phyloP scores from a whole-genome alignment of 2,329 filamentous ascomycete genomes.

The Diaporthe eres region DNA sequence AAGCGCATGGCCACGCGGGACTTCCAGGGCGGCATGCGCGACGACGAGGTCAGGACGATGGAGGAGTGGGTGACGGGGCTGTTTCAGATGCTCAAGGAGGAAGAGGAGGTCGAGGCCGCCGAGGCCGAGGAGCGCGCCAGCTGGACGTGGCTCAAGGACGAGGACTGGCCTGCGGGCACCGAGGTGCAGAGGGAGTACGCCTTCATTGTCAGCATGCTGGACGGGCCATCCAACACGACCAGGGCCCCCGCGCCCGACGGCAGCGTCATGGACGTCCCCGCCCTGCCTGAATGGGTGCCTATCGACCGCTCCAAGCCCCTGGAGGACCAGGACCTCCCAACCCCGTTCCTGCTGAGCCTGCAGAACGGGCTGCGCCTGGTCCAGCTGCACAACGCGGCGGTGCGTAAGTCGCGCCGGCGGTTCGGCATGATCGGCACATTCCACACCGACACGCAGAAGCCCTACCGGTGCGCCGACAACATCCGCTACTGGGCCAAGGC shows the following conservation, averaged over 20 bases:
- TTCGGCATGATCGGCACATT: slow-evolving; percentile 92
- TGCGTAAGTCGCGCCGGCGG: slow-evolving; percentile 85
- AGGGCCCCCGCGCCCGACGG: slow-evolving; percentile 39
- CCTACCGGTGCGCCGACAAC: slow-evolving; percentile 94
- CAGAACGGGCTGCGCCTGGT: slow-evolving; percentile 87
- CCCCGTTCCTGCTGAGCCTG: slow-evolving; percentile 80
- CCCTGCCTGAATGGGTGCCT: slow-evolving; percentile 78
- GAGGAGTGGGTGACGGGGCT: slow-evolving; percentile 85
- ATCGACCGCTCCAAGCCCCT: slow-evolving; percentile 56
- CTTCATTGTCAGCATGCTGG: slow-evolving; percentile 81
- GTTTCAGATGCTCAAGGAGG: slow-evolving; percentile 80
- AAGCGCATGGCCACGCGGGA: slow-evolving; percentile 92
- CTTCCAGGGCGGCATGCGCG: slow-evolving; percentile 85
- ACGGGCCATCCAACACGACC: slow-evolving; percentile 39
- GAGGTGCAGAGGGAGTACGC: slow-evolving; percentile 85
- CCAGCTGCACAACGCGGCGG: slow-evolving; percentile 89
- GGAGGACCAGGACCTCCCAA: slow-evolving; percentile 65
- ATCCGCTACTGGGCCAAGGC: slow-evolving; percentile 97
- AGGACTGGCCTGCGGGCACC: slow-evolving; percentile 77
- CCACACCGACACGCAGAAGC: slow-evolving; percentile 94
- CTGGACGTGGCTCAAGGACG: slow-evolving; percentile 83
- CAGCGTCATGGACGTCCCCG: slow-evolving; percentile 65
- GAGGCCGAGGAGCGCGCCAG: slow-evolving; percentile 78
- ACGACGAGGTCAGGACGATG: slow-evolving; percentile 84
- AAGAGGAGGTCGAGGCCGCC: slow-evolving; percentile 81